Evolutionary conservation across 306 rosid species (phyloP).

Genomic region (Quercus ilex): DNA sequence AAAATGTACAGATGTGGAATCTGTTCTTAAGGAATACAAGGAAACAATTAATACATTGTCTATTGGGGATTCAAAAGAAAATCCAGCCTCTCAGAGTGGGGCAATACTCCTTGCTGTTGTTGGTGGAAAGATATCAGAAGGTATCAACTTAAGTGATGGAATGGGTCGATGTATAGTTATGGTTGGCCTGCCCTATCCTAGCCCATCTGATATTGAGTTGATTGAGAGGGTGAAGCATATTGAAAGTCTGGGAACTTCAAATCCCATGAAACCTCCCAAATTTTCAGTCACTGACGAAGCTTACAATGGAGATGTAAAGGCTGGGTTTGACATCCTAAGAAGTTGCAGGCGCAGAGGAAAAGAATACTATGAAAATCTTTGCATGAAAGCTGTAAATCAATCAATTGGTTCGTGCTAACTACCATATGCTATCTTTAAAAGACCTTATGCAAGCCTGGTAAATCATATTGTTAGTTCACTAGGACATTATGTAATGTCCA

Average conservation of each 20-base stretch:
- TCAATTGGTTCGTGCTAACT: slow-evolving; percentile 68
- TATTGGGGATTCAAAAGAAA: slow-evolving; percentile 36
- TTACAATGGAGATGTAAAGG: slow-evolving; percentile 45
- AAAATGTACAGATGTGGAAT: slow-evolving; percentile 73
- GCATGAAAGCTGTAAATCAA: slow-evolving; percentile 99
- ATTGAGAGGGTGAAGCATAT: slow-evolving; percentile 89
- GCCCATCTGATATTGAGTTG: slow-evolving; percentile 83
- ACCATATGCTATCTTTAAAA: not conserved
- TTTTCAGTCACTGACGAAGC: slow-evolving; percentile 32
- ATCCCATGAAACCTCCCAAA: slow-evolving; percentile 27
- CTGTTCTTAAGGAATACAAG: slow-evolving; percentile 74
- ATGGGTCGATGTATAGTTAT: slow-evolving; percentile 93
- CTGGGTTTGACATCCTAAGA: slow-evolving; percentile 72
- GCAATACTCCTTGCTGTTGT: slow-evolving; percentile 87
- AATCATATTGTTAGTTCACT: not conserved
- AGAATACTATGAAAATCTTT: slow-evolving; percentile 90
- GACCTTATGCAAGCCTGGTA: not conserved
- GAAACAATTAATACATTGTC: slow-evolving; percentile 50
- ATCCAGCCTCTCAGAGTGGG: slow-evolving; percentile 49
- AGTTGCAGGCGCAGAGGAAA: slow-evolving; percentile 80
- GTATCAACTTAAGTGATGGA: slow-evolving; percentile 96
- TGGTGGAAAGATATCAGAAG: slow-evolving; percentile 95
- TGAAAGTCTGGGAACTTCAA: slow-evolving; percentile 55
- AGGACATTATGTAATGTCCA: not conserved
- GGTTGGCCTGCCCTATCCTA: slow-evolving; percentile 97